These are phyloP conservation scores for Fonsecaea erecta DNA, from an alignment of 2,329 filamentous ascomycete genomes.

Conservation along the genomic window DNA sequence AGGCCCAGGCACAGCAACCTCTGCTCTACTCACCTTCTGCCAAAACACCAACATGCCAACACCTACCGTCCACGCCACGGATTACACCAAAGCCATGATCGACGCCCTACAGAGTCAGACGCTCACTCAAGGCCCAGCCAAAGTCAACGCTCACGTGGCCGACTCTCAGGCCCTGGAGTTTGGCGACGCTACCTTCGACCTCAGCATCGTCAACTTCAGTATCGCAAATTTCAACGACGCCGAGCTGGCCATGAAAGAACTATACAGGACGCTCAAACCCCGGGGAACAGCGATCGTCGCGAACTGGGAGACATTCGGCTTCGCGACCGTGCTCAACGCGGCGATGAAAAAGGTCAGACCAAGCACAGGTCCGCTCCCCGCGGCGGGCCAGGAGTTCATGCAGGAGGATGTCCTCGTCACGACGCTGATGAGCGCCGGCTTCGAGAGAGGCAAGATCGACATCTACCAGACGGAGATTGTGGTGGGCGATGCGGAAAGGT, in stretches of 20 bases:
- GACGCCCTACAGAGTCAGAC: not conserved
- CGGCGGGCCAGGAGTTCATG: not conserved
- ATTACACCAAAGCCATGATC: not conserved
- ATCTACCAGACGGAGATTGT: not conserved
- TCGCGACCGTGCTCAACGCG: not conserved
- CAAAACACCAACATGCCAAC: not conserved
- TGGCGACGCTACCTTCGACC: not conserved
- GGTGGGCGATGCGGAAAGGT: not conserved
- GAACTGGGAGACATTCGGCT: constrained; percentile 4
- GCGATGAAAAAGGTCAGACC: not conserved
- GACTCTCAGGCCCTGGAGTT: not conserved
- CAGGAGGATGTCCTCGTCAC: not conserved
- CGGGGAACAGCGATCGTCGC: not conserved
- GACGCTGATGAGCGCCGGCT: not conserved
- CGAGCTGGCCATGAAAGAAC: not conserved
- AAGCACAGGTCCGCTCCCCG: not conserved
- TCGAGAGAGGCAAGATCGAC: not conserved
- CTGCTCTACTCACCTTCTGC: not conserved
- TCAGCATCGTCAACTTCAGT: not conserved
- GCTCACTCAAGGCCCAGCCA: not conserved
- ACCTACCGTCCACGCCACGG: not conserved
- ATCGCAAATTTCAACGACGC: not conserved
- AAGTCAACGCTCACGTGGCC: not conserved
- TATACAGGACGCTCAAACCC: not conserved
- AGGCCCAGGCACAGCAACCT: not conserved